Base-by-base conservation (phyloP, 2,329 filamentous ascomycete genomes). In the Microsporum audouinii region DNA sequence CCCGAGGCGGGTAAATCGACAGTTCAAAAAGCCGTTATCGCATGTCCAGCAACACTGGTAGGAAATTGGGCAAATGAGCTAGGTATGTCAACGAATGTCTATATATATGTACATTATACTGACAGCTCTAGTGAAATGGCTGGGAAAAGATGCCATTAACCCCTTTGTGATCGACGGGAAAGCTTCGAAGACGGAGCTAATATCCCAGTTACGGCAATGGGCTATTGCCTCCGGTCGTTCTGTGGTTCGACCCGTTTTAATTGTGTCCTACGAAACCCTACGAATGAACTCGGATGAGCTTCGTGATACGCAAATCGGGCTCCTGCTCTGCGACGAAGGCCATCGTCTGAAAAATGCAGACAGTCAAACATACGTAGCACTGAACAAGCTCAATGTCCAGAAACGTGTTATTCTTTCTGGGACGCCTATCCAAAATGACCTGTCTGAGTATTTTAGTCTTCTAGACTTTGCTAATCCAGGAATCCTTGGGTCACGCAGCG, bases 21-120 rank as follows among this genome's bases (percentile, higher is more conserved):
- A 0, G 96, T 99, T 51, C 89, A 96, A 68, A 99, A 99, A 72
- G 95, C 91, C 59, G 90, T 99, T 45, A 95, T 99, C 67, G 94
- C 91, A 8, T 99, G 94, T 67, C 94, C 94, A 0, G 96, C 94
- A 1, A 97, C 91, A 82, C 78, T 99, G 72, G 94, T 99, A 36
- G 87, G 89, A 65, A 99, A 99, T 69, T 99, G 94, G 94, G 94
- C 92, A 53, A 97, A 97, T 70, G 94, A 99, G 74, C 77, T 99
- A 53, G 74, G 75, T 77, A 69, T 63, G 70, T 12, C 31, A n/a
- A 10, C n/a, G 12, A 45, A 29, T 36, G 14, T 1, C 23, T 27
- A n/a, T 41, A 3, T 29, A 12, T 34, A 45, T 47, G 34, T 3
- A 45, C 3, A 39, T 10, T 53, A 49, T 47, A 60, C 67, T 72